phyloP scores from a whole-genome alignment of 345 rosid genomes.

The Moricandia moricandioides region DNA sequence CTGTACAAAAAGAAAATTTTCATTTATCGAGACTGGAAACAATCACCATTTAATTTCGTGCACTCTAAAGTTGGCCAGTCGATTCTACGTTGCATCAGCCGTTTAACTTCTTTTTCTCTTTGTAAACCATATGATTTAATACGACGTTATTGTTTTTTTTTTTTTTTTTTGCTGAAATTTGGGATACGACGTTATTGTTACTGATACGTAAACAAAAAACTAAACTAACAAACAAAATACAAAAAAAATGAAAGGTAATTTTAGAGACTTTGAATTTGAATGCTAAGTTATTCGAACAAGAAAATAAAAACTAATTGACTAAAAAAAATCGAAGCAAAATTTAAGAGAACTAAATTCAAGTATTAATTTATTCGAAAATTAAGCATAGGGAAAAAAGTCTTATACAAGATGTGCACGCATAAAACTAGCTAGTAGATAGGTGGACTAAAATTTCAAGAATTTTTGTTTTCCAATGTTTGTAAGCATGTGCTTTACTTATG shows the following conservation, averaged over 20 bases:
- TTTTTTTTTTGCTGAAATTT: too few relatives aligned
- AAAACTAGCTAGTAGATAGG: background rate
- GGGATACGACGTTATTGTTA: background rate
- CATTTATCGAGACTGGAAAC: too few relatives aligned
- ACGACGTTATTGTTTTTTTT: background rate
- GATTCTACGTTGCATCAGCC: background rate
- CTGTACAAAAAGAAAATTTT: too few relatives aligned
- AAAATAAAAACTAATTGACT: background rate
- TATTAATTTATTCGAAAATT: background rate
- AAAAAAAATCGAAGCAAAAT: background rate
- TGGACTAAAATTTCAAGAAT: slow-evolving; percentile 12
- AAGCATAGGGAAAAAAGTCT: background rate
- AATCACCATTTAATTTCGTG: too few relatives aligned
- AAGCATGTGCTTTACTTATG: background rate
- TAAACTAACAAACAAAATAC: background rate
- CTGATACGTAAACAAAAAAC: background rate
- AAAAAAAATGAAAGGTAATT: background rate
- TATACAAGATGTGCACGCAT: background rate
- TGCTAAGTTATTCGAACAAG: background rate
- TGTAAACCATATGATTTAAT: background rate
- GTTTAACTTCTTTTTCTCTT: background rate
- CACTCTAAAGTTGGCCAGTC: too few relatives aligned
- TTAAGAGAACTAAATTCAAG: background rate
- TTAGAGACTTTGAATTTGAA: background rate
- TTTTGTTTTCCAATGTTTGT: slow-evolving; percentile 25